phyloP scores from a whole-genome alignment of 257 asterid genomes.

The Solanum sitiens region DNA sequence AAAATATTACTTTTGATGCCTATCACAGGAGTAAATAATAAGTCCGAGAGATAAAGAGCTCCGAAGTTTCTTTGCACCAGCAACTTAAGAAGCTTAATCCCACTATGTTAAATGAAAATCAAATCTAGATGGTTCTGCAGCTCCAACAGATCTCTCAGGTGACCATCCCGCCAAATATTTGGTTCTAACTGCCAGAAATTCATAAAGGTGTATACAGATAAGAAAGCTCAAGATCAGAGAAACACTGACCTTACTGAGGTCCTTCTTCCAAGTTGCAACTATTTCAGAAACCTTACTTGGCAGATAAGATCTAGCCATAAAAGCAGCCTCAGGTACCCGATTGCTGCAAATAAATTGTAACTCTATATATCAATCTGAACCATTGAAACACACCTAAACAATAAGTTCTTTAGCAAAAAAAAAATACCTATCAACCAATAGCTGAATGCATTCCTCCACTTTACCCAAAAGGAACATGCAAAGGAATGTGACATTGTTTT shows the following conservation, averaged over 20 bases:
- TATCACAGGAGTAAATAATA: not conserved
- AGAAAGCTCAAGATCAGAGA: not conserved
- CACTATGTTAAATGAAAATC: not conserved
- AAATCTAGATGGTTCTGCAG: not conserved
- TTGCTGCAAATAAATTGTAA: slow-evolving; percentile 43
- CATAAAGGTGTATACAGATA: not conserved
- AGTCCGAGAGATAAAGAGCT: not conserved
- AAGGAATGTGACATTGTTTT: slow-evolving; percentile 90
- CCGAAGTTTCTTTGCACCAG: not conserved
- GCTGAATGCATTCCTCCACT: slow-evolving; percentile 92
- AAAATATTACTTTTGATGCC: not conserved
- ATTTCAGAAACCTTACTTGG: slow-evolving; percentile 97
- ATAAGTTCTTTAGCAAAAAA: not conserved
- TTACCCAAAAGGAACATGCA: slow-evolving; percentile 89
- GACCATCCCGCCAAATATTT: not conserved
- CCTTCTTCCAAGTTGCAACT: slow-evolving; percentile 88
- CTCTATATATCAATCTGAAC: not conserved
- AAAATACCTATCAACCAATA: slow-evolving; percentile 76
- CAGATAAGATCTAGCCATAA: slow-evolving; percentile 98
- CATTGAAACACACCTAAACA: not conserved
- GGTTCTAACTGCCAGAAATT: not conserved
- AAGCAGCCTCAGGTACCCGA: slow-evolving; percentile 99
- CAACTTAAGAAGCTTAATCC: not conserved
- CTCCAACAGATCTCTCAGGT: not conserved
- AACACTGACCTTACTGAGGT: slow-evolving; percentile 65